These are phyloP conservation scores for Cercospora nicotianae DNA, from an alignment of 2,329 filamentous ascomycete species.

Conservation along the genomic window DNA sequence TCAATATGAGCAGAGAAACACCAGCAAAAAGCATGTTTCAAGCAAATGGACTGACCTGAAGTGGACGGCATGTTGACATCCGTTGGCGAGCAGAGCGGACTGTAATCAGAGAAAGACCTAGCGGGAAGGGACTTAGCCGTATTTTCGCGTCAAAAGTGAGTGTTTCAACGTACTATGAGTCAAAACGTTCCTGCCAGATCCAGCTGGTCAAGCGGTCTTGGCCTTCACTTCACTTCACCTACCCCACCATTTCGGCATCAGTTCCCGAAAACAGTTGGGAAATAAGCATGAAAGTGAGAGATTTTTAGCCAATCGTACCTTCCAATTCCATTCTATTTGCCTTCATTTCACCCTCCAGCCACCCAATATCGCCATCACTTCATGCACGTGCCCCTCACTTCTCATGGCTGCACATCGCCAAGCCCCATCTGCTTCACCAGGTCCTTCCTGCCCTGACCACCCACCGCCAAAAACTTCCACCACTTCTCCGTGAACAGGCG, in stretches of 20 bases:
- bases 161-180: background rate
- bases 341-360: background rate
- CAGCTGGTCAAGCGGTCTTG: background rate
- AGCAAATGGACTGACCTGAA: background rate
- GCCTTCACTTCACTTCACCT: background rate
- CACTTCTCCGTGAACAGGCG: constrained; percentile 16
- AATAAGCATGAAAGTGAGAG: background rate
- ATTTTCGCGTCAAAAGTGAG: background rate
- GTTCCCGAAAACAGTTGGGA: background rate
- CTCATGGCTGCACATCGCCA: background rate
- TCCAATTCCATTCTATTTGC: background rate
- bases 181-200: background rate
- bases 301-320: background rate
- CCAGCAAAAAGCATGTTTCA: background rate
- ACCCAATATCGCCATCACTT: background rate
- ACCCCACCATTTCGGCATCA: background rate
- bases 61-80: background rate
- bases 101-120: background rate
- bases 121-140: too few species aligned
- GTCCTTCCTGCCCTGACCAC: background rate
- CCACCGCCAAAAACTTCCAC: constrained; percentile 15
- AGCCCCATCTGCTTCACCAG: background rate
- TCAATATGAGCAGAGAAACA: background rate
- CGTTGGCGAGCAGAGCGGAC: background rate
- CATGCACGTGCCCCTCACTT: background rate